Base-by-base conservation (phyloP, 352 stramenopile species). In the Globisporangium abappressorium region DNA sequence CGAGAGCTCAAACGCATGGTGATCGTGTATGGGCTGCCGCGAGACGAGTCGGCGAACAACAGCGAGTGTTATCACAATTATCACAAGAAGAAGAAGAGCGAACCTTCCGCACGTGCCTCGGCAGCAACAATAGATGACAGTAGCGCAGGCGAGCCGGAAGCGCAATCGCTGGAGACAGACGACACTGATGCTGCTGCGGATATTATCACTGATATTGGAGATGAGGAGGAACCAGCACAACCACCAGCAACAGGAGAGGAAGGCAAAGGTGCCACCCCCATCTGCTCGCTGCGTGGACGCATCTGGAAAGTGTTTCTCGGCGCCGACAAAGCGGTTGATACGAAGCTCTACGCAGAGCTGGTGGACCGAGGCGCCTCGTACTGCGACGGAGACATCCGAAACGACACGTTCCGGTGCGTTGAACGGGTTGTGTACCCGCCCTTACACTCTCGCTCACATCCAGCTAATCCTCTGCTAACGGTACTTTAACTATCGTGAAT, bases 271-370 rank as follows among this genome's bases (percentile, higher is more conserved):
- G 8, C 68, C 26, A 53, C 62, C 2, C 64, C 68, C 22, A 54
- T 58, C 6, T 94, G 84, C 65, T 94, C 85, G 18, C 58, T 97
- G 11, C 81, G 91, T 14, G 91, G 91, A 1, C 79, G 89, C 12
- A 83, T 97, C 28, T 98, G 92, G 92, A 97, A 97, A 70, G 67
- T 79, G 8, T 87, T 98, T 49, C 71, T 98, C 2, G 90, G 91
- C 1, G 89, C 96, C 11, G 75, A 92, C 43, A 71, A 71, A 18
- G 78, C 88, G 51, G 80, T 84, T 18, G 77, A 89, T 46, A 80
- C 76, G 38, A 76, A 70, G 22, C 75, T 82, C 56, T 98, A 98
- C 71, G 55, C 73, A 12, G 66, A 82, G 18, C 75, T 97, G 12
- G 84, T 95, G 26, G 77, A 70, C 6, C 75, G 84, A 26, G 92